These are phyloP conservation scores for Solanum virginianum DNA, from an alignment of 257 asterid species.

Conservation along the genomic window DNA sequence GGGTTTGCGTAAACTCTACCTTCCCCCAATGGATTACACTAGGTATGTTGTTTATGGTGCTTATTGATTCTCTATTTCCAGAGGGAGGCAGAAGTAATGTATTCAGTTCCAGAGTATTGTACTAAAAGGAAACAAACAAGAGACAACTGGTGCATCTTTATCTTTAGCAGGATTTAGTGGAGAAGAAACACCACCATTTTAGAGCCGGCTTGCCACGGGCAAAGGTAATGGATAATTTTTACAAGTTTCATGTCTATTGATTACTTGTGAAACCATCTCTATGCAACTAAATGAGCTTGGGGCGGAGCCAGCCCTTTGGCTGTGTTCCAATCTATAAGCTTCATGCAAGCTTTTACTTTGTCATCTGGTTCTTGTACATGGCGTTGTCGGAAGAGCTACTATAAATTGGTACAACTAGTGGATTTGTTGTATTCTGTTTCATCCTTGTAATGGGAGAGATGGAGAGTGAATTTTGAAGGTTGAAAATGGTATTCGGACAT, in stretches of 20 bases:
- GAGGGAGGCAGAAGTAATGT: background rate
- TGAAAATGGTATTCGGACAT: too few relatives aligned
- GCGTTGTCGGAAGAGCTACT: background rate
- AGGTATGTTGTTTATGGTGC: background rate
- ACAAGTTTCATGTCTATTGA: background rate
- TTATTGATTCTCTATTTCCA: background rate
- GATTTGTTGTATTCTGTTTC: background rate
- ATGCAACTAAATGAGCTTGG: background rate
- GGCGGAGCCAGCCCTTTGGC: background rate
- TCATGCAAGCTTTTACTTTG: background rate
- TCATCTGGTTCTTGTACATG: background rate
- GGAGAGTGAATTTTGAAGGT: background rate
- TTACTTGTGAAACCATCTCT: background rate
- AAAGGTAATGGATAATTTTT: background rate
- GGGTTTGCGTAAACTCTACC: background rate
- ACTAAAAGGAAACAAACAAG: background rate
- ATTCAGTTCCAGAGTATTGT: background rate
- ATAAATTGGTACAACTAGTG: background rate
- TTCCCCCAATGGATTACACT: background rate
- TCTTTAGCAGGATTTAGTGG: background rate
- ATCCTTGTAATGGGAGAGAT: background rate
- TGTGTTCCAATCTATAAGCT: background rate
- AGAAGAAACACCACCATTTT: background rate
- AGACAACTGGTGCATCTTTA: background rate
- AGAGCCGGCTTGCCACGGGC: background rate